phyloP scores from a whole-genome alignment of 495 filamentous ascomycete genomes.

The Penicillium herquei region DNA sequence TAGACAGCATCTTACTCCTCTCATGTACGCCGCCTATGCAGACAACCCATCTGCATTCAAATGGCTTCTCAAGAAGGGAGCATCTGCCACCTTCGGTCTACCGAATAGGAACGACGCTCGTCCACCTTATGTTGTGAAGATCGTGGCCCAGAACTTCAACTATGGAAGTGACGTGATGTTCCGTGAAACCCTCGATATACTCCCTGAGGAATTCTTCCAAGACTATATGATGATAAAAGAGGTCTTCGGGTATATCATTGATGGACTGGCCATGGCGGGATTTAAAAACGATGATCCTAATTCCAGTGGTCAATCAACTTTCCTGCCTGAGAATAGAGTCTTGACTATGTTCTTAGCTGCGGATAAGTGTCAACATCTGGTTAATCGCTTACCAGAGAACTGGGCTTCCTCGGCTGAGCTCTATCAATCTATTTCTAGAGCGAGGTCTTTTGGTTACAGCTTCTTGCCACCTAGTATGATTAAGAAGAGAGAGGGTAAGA shows the following conservation, averaged over 20 bases:
- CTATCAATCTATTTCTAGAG: background rate
- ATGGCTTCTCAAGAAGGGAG: background rate
- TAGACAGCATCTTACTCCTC: background rate
- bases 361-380: background rate
- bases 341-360: background rate
- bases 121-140: background rate
- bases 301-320: background rate
- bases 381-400: background rate
- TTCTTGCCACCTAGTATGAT: background rate
- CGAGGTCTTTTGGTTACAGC: background rate
- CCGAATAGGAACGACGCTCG: background rate
- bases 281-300: background rate
- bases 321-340: background rate
- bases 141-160: background rate
- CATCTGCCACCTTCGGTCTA: background rate
- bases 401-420: background rate
- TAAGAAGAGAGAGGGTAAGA: background rate
- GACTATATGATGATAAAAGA: background rate
- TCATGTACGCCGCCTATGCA: background rate
- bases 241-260: background rate
- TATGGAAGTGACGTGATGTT: background rate
- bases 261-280: background rate
- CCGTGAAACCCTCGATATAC: background rate
- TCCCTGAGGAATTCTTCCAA: background rate
- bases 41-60: background rate